phyloP scores from a whole-genome alignment of 208 protist genomes.

The Sergeia podlipaevii region DNA sequence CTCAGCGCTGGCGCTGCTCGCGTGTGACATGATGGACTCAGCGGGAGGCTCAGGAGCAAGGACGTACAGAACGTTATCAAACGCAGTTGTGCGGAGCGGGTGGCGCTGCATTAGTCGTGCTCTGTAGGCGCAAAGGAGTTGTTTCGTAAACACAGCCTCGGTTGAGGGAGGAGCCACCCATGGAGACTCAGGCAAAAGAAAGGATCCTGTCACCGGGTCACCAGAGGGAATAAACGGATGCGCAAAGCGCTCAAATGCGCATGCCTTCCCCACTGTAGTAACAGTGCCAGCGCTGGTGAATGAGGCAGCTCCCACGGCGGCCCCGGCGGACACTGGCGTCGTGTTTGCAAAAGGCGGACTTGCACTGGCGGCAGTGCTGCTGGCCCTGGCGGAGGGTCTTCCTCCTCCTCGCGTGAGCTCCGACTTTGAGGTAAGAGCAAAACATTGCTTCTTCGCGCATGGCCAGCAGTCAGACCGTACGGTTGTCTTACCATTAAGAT shows the following conservation, averaged over 20 bases:
- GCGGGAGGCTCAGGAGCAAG: conserved; percentile 18
- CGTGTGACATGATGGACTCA: background rate
- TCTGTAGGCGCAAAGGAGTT: conserved; percentile 44
- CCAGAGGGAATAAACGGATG: too few species aligned
- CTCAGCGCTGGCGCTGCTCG: background rate
- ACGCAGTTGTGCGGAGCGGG: conserved; percentile 31
- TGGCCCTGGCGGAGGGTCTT: background rate
- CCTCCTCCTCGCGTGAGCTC: background rate
- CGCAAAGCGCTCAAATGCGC: too few species aligned
- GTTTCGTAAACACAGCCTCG: conserved; percentile 22
- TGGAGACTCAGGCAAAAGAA: background rate
- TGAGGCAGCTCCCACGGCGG: background rate
- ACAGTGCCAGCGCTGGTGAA: background rate
- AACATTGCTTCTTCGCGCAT: conserved; percentile 42
- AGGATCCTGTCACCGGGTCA: background rate
- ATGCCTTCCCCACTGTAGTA: background rate
- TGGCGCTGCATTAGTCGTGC: conserved; percentile 37
- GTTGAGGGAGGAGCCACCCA: background rate
- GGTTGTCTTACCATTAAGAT: conserved; percentile 32
- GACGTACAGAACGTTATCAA: conserved; percentile 37
- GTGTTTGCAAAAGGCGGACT: background rate
- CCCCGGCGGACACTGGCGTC: background rate
- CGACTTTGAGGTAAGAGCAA: conserved; percentile 6
- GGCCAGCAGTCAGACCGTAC: conserved; percentile 61
- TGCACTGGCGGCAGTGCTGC: background rate